A percentile compares a stretch with the other conserved stretches of the same genome.
Evolutionary conservation across 2,329 filamentous ascomycete species (phyloP).

Genomic region (Domatiomyces catenatus): DNA sequence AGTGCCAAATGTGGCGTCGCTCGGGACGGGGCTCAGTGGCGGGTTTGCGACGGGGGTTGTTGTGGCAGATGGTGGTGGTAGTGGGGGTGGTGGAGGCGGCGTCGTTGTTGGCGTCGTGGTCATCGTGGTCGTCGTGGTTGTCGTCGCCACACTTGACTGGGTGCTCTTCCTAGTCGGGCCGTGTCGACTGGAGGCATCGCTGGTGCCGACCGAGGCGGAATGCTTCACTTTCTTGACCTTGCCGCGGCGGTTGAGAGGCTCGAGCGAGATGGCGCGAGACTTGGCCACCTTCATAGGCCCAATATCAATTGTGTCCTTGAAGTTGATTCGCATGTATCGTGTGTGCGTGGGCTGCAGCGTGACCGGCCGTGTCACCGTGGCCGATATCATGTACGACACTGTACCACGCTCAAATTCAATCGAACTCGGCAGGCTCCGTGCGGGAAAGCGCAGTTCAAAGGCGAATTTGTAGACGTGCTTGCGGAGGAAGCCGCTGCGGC

Average conservation of each 20-base stretch:
- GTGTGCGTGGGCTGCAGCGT: conserved; percentile 66
- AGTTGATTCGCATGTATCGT: conserved; percentile 64
- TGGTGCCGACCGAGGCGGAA: conserved; percentile 23
- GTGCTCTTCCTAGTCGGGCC: conserved; percentile 25
- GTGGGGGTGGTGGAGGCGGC: conserved; percentile 18
- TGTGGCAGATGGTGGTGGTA: conserved; percentile 3
- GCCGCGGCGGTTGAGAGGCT: conserved; percentile 61
- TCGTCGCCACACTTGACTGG: conserved; percentile 6
- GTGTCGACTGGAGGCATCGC: conserved; percentile 33
- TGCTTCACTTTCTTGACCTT: conserved; percentile 44
- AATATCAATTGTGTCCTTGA: conserved; percentile 74
- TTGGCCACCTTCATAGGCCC: conserved; percentile 58
- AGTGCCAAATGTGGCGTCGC: conserved; percentile 58
- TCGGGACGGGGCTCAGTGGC: conserved; percentile 38
- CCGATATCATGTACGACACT: conserved; percentile 78
- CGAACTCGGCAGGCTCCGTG: conserved; percentile 56
- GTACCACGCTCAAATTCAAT: conserved; percentile 97
- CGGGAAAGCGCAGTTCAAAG: conserved; percentile 47
- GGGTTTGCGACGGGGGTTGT: conserved; percentile 23
- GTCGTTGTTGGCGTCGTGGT: conserved; percentile 6
- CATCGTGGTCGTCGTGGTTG: conserved; percentile 8
- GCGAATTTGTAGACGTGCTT: conserved; percentile 52
- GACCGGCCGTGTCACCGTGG: conserved; percentile 76
- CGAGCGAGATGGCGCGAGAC: conserved; percentile 68
- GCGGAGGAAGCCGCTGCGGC: conserved; percentile 47